Conservation (phyloP, 108 stramenopile species). For the Skeletonema tropicum region DNA sequence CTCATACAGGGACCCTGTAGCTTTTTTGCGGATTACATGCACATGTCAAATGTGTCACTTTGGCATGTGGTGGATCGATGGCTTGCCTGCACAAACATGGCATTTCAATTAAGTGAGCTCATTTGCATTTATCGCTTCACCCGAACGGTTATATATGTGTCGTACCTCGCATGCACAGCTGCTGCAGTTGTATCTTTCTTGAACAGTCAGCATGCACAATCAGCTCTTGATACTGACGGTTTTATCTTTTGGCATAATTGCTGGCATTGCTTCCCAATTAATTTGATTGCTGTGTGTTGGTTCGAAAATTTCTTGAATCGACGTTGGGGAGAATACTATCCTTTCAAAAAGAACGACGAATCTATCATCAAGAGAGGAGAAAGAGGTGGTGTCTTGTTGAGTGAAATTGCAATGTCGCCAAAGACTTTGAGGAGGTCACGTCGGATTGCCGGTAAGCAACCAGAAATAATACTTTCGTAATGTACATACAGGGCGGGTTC, state of each 20-base stretch:
- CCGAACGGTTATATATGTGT: conserved; percentile 32
- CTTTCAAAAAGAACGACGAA: conserved; percentile 7
- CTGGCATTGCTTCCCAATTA: conserved; percentile 51
- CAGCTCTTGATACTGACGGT: conserved; percentile 29
- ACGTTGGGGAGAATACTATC: conserved; percentile 35
- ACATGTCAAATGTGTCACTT: conserved; percentile 40
- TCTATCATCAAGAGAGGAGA: neutral
- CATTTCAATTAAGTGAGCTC: conserved; percentile 36
- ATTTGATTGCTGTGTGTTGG: conserved; percentile 20
- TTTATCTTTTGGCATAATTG: conserved; percentile 54
- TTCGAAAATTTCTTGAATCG: conserved; percentile 23
- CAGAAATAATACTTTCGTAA: neutral
- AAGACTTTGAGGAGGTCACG: neutral
- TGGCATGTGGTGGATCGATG: conserved; percentile 50
- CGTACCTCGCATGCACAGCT: conserved; percentile 15
- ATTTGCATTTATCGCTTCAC: conserved; percentile 43
- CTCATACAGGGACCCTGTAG: conserved; percentile 50
- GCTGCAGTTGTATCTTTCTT: conserved; percentile 39
- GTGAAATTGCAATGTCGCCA: neutral
- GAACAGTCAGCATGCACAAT: conserved; percentile 36
- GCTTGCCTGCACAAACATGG: conserved; percentile 36
- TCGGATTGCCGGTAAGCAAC: neutral
- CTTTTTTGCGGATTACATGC: conserved; percentile 50
- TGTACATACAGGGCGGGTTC: neutral
- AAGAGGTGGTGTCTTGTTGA: conserved; percentile 3